These are phyloP conservation scores for Neurospora sp. DNA, from an alignment of 495 filamentous ascomycete genomes.

Conservation along the genomic window DNA sequence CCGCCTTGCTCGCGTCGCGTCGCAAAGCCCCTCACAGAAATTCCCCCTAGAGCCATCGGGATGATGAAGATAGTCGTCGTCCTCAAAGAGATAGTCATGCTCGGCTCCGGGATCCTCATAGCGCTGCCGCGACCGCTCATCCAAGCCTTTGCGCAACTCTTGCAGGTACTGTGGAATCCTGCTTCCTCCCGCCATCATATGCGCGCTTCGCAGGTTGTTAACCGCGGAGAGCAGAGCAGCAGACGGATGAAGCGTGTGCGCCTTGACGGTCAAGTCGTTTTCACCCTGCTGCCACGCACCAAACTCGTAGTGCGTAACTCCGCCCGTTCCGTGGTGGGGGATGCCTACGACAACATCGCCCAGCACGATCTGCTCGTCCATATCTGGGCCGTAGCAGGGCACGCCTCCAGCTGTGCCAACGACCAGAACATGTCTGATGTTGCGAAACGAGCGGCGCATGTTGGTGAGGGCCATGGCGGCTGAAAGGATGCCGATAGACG, in stretches of 20 bases:
- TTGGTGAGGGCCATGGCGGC: background rate
- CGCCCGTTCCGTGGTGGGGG: conserved; percentile 2
- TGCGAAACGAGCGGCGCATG: conserved; percentile 30
- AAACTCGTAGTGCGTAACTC: conserved; percentile 23
- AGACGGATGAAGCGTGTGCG: conserved; percentile 18
- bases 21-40: too few species aligned
- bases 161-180: conserved; percentile 13
- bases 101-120: background rate
- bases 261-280: background rate
- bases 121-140: background rate
- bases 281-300: background rate
- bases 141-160: background rate
- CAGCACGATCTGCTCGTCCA: conserved; percentile 22
- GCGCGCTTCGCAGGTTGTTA: conserved; percentile 2
- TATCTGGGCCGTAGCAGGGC: conserved; percentile 7
- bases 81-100: background rate
- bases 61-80: too few species aligned
- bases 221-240: conserved; percentile 12
- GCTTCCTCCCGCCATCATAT: conserved; percentile 7
- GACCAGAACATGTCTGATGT: conserved; percentile 33
- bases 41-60: too few species aligned
- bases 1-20: too few species aligned
- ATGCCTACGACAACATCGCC: conserved; percentile 19
- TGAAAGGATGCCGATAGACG: too few species aligned
- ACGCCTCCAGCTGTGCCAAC: conserved; percentile 39